Evolutionary conservation across 2,329 filamentous ascomycete species (phyloP).

Genomic region (Exophiala alcalophila): DNA sequence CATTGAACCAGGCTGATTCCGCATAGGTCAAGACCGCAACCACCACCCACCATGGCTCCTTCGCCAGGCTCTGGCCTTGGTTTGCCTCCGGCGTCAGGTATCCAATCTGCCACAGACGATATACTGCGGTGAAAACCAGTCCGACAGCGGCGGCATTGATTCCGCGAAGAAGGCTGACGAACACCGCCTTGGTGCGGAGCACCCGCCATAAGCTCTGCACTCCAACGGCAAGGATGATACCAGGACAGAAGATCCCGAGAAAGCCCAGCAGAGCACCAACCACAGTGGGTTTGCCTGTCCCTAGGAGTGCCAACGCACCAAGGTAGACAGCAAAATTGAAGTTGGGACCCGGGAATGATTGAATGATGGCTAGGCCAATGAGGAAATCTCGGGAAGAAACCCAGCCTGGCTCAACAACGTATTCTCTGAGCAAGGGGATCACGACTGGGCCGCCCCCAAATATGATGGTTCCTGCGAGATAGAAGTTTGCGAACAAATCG

Average conservation of each 20-base stretch:
- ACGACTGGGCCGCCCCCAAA: conserved; percentile 65
- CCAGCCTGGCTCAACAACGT: conserved; percentile 66
- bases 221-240: conserved; percentile 40
- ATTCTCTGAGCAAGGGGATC: conserved; percentile 59
- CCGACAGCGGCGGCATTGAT: conserved; percentile 61
- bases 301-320: conserved; percentile 50
- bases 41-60: conserved; percentile 64
- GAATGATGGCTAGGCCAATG: conserved; percentile 68
- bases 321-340: conserved; percentile 56
- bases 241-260: conserved; percentile 54
- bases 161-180: conserved; percentile 53
- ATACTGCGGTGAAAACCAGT: conserved; percentile 63
- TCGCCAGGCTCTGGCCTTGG: conserved; percentile 52
- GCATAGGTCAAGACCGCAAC: conserved; percentile 53
- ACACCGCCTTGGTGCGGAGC: conserved; percentile 46
- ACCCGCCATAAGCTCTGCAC: conserved; percentile 54
- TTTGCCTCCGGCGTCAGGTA: conserved; percentile 52
- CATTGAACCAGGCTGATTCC: conserved; percentile 48
- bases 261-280: conserved; percentile 53
- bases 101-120: conserved; percentile 61
- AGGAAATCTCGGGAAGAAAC: conserved; percentile 68
- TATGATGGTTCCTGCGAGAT: conserved; percentile 68
- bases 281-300: conserved; percentile 37
- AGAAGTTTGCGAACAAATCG: conserved; percentile 68
- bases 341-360: conserved; percentile 61